Evolutionary conservation across 2,329 filamentous ascomycete species (phyloP).

Genomic region (Fusarium nelsonii): DNA sequence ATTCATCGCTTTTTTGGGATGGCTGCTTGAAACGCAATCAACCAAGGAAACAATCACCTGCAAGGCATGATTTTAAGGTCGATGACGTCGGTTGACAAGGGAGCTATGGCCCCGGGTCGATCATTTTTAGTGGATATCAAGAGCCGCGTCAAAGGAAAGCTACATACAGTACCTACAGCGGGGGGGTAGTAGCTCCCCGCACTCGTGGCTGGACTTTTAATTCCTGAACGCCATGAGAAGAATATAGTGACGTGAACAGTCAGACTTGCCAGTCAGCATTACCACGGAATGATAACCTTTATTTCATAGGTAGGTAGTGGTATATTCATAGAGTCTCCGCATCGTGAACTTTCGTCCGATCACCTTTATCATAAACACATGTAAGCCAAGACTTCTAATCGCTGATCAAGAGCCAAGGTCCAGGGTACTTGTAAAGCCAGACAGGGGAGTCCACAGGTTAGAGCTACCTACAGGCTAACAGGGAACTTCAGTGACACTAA

Average conservation of each 20-base stretch:
- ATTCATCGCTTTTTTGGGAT: slow-evolving; percentile 35
- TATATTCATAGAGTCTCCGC: no score
- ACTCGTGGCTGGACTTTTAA: slow-evolving; percentile 10
- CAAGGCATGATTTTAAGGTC: slow-evolving; percentile 39
- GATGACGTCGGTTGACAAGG: slow-evolving; percentile 44
- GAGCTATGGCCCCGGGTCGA: slow-evolving; percentile 31
- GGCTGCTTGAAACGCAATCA: slow-evolving; percentile 36
- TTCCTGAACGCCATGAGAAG: slow-evolving; percentile 21
- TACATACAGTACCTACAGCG: neutral
- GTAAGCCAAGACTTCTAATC: slow-evolving; percentile 28
- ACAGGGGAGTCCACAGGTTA: slow-evolving; percentile 22
- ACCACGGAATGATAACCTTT: neutral
- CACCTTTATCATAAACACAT: slow-evolving; percentile 4
- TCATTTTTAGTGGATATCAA: slow-evolving; percentile 29
- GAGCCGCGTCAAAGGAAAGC: slow-evolving; percentile 34
- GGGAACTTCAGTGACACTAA: slow-evolving; percentile 14
- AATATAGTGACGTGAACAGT: slow-evolving; percentile 13
- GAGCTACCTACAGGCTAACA: neutral
- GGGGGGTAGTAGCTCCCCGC: slow-evolving; percentile 21
- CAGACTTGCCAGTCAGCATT: neutral
- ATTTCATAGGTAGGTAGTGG: no score
- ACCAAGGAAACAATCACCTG: slow-evolving; percentile 32
- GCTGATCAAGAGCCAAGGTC: slow-evolving; percentile 14
- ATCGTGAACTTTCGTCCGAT: neutral
- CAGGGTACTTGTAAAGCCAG: slow-evolving; percentile 8